A percentile compares a stretch with the other conserved stretches of the same genome.
phyloP scores from a whole-genome alignment of 139 green algal genomes.

The Haematococcus lacustris region DNA sequence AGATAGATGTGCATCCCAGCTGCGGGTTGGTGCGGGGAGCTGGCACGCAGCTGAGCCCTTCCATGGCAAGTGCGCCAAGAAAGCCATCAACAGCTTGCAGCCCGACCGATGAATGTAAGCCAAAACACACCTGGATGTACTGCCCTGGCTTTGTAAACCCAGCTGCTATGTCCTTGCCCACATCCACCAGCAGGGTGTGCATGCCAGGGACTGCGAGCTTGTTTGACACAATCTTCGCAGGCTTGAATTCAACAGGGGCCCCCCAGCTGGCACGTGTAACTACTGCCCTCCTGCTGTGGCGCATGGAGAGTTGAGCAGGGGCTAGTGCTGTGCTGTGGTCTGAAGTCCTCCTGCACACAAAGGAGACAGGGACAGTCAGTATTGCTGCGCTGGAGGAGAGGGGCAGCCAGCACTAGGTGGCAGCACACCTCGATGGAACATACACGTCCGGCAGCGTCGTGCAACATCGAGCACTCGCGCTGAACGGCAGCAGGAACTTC shows the following conservation, averaged over 20 bases:
- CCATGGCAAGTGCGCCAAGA: conserved; percentile 5
- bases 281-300: conserved; percentile 10
- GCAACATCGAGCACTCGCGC: too few species aligned
- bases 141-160: conserved; percentile 79
- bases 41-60: conserved; percentile 4
- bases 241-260: conserved; percentile 54
- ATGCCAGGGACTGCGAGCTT: conserved; percentile 7
- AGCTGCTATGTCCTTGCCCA: conserved; percentile 36
- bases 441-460: too few species aligned
- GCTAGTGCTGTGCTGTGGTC: too few species aligned
- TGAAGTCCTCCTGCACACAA: too few species aligned
- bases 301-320: too few species aligned
- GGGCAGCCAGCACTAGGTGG: too few species aligned
- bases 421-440: too few species aligned
- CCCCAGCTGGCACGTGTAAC: conserved; percentile 51
- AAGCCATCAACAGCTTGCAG: not conserved
- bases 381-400: too few species aligned
- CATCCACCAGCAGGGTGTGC: conserved; percentile 42
- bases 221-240: conserved; percentile 20
- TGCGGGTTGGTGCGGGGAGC: not conserved
- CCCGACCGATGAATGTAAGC: not conserved
- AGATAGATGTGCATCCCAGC: not conserved
- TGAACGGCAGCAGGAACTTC: too few species aligned
- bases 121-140: conserved; percentile 78
- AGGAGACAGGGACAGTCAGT: too few species aligned